Base-by-base conservation (phyloP, 2,329 filamentous ascomycete species). In the Alternaria sp. region DNA sequence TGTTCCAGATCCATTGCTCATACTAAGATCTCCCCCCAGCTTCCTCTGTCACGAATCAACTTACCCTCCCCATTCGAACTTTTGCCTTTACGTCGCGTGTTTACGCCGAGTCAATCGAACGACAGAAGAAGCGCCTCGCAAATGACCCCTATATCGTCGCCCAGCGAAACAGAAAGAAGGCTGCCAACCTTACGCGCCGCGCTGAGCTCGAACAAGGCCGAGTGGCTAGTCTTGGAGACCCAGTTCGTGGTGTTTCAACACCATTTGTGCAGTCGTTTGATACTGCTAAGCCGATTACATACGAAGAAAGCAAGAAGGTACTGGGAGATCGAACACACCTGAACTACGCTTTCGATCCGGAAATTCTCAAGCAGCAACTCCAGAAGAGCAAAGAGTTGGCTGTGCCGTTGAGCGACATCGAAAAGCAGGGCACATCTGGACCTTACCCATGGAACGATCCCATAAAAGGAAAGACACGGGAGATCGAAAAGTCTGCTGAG, bases 251-350 rank as follows among this genome's bases (percentile, higher is more conserved):
- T 72, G 83, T 88, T 59, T 79, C 85, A 36, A 97, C 95, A 14
- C 86, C 93, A 29, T 97, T 97, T 73, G 81, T 97, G 70, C 85
- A 92, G 79, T 93, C 92, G 3, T 88, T 97, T 69, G 89, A 92
- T 72, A 86, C 84, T 9, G 88, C 84, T 23, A 65, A 77, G 5
- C 77, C 80, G 1, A 44, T 70, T 50, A 29, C 65, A 53, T 28
- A 65, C 62, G 49, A 65, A 39, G 42, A 69, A 44, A 54, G 65
- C 57, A 50, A 62, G 17, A 69, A 66, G 51, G 58, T 65, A 13
- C 65, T 74, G 1, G 67, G 75, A 33, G 69, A 72, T 21, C 68
- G 75, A 37, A 56, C 61, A 9, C 78, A 90, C 54, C 84, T 94
- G 65, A 97, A 97, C 78, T 88, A 94, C 78, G 91, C 89, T 69